Conservation (phyloP, 2,329 filamentous ascomycete species). For the Aspergillus ochraceus region DNA sequence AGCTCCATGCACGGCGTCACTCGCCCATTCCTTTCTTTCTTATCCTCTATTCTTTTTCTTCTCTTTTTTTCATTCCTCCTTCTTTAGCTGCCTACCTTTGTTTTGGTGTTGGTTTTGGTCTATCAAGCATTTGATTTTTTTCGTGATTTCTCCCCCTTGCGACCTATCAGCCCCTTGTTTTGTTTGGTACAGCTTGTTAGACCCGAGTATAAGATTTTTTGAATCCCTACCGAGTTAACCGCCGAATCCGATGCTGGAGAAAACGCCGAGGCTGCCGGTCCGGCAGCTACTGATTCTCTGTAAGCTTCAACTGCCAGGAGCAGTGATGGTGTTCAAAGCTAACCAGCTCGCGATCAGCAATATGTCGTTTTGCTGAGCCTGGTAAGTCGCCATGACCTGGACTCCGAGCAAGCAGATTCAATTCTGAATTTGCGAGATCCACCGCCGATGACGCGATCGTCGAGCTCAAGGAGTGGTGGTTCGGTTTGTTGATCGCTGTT, state of each 20-base stretch:
- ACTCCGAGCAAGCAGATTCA: neutral
- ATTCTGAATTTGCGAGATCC: conserved; percentile 1
- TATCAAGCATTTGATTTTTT: neutral
- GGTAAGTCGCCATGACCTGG: conserved; percentile 27
- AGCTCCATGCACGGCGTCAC: neutral
- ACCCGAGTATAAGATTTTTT: neutral
- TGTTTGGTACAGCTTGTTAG: neutral
- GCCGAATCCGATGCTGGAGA: conserved; percentile 20
- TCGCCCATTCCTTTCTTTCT: neutral
- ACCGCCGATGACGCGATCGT: neutral
- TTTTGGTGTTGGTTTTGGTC: conserved; percentile 2
- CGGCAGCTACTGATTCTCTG: conserved; percentile 77
- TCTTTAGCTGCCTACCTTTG: neutral
- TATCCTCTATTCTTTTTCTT: conserved; percentile 1
- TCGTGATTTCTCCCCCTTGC: neutral
- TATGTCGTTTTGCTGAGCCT: conserved; percentile 78
- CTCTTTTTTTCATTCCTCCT: neutral
- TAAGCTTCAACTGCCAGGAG: conserved; percentile 41
- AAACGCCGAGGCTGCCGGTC: conserved; percentile 65
- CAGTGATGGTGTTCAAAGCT: neutral
- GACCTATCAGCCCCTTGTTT: neutral
- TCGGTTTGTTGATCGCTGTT: neutral
- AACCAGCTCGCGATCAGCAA: conserved; percentile 51
- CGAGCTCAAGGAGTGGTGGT: neutral
- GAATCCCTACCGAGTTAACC: neutral